Conservation (phyloP, 306 rosid species). For the Lithocarpus polystachyus region DNA sequence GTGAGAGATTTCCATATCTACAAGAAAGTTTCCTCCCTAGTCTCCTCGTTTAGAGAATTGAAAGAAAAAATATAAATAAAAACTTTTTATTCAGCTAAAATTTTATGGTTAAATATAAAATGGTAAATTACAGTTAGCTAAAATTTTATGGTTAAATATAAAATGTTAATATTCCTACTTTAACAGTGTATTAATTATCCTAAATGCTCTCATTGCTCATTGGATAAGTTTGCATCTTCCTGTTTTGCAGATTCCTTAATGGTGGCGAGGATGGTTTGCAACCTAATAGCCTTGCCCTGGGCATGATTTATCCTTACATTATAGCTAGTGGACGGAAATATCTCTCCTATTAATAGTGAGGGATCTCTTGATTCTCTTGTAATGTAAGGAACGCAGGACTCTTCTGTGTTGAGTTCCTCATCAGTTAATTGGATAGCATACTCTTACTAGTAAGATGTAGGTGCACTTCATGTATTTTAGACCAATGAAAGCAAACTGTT, state of each 20-base stretch:
- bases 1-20: too few species aligned
- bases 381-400: too few species aligned
- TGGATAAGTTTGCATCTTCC: neutral
- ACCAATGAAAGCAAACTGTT: neutral
- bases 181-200: neutral
- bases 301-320: neutral
- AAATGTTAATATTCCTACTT: neutral
- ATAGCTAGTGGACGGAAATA: neutral
- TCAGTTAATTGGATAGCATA: neutral
- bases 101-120: too few species aligned
- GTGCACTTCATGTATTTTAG: neutral
- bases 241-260: constrained; percentile 10
- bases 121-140: too few species aligned
- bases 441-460: neutral
- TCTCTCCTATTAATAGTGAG: neutral
- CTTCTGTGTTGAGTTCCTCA: neutral
- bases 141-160: too few species aligned
- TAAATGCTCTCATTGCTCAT: neutral
- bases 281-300: neutral
- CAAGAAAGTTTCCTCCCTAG: too few species aligned
- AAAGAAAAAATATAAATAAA: too few species aligned
- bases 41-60: too few species aligned
- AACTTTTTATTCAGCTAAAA: too few species aligned
- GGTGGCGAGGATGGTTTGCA: neutral
- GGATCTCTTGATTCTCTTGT: neutral